These are phyloP conservation scores for Protomyces pachydermus DNA, from an alignment of 1,139 yeast genomes.

Conservation along the genomic window DNA sequence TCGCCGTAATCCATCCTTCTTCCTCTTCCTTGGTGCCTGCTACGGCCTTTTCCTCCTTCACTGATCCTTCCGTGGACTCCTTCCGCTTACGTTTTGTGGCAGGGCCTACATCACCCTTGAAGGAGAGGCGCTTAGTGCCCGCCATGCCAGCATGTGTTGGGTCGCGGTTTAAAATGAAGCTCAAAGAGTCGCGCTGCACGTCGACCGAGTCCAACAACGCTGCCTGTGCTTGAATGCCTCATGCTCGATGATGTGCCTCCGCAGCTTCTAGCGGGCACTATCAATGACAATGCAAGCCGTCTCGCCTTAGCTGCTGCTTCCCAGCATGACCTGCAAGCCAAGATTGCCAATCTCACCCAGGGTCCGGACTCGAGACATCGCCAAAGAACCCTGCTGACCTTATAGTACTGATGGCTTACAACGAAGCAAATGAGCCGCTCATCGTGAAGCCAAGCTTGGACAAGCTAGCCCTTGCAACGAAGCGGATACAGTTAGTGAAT, in stretches of 20 bases:
- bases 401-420: not conserved
- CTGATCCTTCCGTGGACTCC: not conserved
- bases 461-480: not conserved
- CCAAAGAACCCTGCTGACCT: not conserved
- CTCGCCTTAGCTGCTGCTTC: not conserved
- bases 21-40: not conserved
- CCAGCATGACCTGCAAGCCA: not conserved
- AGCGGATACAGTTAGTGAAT: not conserved
- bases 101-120: slow-evolving; percentile 17
- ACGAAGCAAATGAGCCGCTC: not conserved
- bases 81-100: not conserved
- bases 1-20: slow-evolving; percentile 21
- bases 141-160: not conserved
- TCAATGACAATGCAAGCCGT: not conserved
- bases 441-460: not conserved
- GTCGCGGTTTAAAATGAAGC: no score
- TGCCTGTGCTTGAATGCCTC: not conserved
- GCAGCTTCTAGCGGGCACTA: not conserved
- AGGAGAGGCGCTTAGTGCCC: slow-evolving; percentile 8
- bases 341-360: not conserved
- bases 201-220: no score
- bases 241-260: not conserved
- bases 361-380: no score
- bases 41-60: not conserved
- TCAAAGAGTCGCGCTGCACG: no score